Conservation (phyloP, 1,284 basidiomycete genomes). For the Puccinia polysora region DNA sequence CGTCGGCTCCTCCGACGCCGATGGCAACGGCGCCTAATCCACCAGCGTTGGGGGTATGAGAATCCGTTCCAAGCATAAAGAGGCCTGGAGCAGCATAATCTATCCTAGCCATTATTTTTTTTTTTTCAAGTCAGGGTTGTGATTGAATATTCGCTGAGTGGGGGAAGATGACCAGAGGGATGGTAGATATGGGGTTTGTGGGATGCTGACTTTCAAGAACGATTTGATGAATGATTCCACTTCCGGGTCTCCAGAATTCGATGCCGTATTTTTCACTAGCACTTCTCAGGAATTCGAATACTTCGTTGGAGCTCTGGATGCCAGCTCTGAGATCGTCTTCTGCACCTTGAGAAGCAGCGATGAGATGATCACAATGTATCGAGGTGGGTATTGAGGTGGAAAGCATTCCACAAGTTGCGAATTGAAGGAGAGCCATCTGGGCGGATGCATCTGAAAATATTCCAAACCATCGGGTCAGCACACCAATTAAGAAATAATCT, state of each 20-base stretch:
- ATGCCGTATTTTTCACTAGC: constrained; percentile 87
- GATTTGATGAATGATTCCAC: constrained; percentile 87
- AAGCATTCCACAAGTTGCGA: constrained; percentile 91
- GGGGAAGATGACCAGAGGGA: not conserved
- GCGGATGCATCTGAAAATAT: constrained; percentile 75
- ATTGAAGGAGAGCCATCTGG: constrained; percentile 89
- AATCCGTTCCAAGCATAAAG: constrained; percentile 99
- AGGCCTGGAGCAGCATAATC: constrained; percentile 57
- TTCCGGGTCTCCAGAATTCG: constrained; percentile 67
- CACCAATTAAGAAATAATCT: too few species aligned
- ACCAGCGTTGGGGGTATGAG: constrained; percentile 97
- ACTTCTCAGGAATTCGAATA: constrained; percentile 95
- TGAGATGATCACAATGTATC: constrained; percentile 95
- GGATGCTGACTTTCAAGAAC: constrained; percentile 70
- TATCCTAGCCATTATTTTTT: constrained; percentile 28
- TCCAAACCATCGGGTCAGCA: too few species aligned
- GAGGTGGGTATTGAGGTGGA: constrained; percentile 78
- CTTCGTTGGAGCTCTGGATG: constrained; percentile 62
- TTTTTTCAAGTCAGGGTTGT: not conserved
- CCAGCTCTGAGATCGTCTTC: constrained; percentile 71
- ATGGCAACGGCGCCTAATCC: constrained; percentile 98
- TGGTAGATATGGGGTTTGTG: not conserved
- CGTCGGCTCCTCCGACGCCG: constrained; percentile 98
- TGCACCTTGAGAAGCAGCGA: constrained; percentile 65
- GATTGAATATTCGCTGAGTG: not conserved